These are phyloP conservation scores for Ophiocordyceps robertsii DNA, from an alignment of 2,329 filamentous ascomycete genomes.

Conservation along the genomic window DNA sequence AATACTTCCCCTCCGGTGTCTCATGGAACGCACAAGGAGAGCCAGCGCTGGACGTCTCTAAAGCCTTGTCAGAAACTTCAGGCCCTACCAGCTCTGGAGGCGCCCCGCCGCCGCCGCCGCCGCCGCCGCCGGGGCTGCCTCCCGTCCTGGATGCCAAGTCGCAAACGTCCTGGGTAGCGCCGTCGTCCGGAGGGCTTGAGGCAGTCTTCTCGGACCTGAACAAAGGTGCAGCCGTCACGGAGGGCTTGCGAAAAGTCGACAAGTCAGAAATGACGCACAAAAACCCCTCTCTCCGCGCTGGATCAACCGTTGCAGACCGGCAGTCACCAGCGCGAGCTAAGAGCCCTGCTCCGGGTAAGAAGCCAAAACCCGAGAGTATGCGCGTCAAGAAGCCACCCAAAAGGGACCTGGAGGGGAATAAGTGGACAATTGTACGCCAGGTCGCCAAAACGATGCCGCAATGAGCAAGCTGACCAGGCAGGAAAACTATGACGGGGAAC, in stretches of 20 bases:
- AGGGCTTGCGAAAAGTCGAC: constrained; percentile 84
- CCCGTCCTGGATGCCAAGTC: constrained; percentile 49
- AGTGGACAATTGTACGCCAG: constrained; percentile 68
- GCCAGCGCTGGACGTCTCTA: constrained; percentile 53
- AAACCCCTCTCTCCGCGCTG: constrained; percentile 73
- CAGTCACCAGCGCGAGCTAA: constrained; percentile 49
- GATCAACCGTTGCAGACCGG: constrained; percentile 53
- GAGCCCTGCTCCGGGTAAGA: constrained; percentile 78
- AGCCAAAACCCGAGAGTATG: constrained; percentile 77
- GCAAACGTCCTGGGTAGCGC: constrained; percentile 12
- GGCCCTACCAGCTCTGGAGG: constrained; percentile 22
- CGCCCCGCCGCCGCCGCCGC: constrained; percentile 46
- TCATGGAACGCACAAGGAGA: constrained; percentile 74
- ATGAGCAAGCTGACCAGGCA: constrained; percentile 17
- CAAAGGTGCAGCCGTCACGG: constrained; percentile 76
- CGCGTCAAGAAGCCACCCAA: constrained; percentile 68
- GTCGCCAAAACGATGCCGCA: background rate
- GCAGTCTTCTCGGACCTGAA: constrained; percentile 91
- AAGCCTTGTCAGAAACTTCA: constrained; percentile 33
- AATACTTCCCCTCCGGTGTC: constrained; percentile 66
- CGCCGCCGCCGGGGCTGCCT: constrained; percentile 58
- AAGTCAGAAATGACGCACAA: constrained; percentile 97
- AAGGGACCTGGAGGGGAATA: constrained; percentile 74
- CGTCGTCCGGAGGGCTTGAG: constrained; percentile 49
- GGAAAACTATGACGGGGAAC: constrained; percentile 81